These are phyloP conservation scores for Tricholoma saponaceum DNA, from an alignment of 768 basidiomycete genomes.

Conservation along the genomic window DNA sequence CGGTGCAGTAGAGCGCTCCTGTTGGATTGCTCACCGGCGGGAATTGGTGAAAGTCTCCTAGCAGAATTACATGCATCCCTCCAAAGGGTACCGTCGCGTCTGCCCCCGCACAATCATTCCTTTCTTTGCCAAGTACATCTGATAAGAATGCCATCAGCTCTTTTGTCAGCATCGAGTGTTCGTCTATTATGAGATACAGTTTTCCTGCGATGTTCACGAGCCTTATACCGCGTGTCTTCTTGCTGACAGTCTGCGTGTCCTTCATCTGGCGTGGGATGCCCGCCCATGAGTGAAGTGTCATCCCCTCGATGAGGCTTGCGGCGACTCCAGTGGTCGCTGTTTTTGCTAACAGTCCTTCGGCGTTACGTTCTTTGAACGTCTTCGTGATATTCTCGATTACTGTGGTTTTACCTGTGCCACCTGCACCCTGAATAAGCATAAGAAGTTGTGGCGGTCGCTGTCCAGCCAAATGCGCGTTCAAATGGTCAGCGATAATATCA, in stretches of 20 bases:
- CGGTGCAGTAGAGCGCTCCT: constrained; percentile 24
- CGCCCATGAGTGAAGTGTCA: constrained; percentile 30
- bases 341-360: constrained; percentile 22
- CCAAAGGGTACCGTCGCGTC: constrained; percentile 21
- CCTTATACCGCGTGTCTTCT: constrained; percentile 2
- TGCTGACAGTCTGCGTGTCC: neutral
- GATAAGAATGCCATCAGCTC: constrained; percentile 17
- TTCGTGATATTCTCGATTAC: constrained; percentile 34
- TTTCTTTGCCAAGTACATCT: constrained; percentile 10
- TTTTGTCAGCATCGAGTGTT: constrained; percentile 35
- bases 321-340: constrained; percentile 37
- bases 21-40: constrained; percentile 29
- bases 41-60: constrained; percentile 44
- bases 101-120: neutral
- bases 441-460: constrained; percentile 24
- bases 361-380: constrained; percentile 19
- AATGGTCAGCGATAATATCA: neutral
- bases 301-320: constrained; percentile 32
- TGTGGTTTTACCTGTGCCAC: constrained; percentile 41
- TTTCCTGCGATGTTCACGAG: constrained; percentile 13
- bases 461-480: neutral
- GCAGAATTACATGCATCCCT: too few relatives aligned
- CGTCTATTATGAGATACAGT: constrained; percentile 34
- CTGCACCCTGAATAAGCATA: constrained; percentile 37
- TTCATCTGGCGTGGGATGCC: constrained; percentile 12